A percentile compares a stretch with the other conserved stretches of the same genome.
Conservation (phyloP, 192 early-diverging fungal species). For the Dissophora globulifera region DNA sequence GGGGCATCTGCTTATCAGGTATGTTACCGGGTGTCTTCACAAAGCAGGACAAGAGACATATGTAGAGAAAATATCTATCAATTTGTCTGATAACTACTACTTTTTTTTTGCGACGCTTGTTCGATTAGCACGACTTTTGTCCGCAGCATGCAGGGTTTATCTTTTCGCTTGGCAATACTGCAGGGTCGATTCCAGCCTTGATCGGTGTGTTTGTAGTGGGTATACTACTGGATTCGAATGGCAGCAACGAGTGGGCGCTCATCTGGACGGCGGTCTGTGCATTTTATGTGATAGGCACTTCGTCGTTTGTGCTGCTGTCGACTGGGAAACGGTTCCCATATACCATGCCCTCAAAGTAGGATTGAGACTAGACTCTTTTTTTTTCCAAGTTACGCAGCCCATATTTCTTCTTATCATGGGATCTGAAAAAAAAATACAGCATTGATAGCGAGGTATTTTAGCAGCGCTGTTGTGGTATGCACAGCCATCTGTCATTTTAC, state of each 20-base stretch:
- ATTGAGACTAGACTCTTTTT: no score
- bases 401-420: no score
- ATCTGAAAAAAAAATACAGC: no score
- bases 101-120: slow-evolving; percentile 1
- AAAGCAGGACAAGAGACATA: not conserved
- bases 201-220: slow-evolving; percentile 47
- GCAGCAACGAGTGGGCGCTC: slow-evolving; percentile 26
- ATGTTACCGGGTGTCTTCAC: no score
- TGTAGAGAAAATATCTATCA: no score
- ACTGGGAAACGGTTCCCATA: slow-evolving; percentile 11
- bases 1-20: slow-evolving; percentile 51
- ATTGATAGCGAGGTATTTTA: no score
- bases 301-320: slow-evolving; percentile 25
- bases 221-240: slow-evolving; percentile 23
- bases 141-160: slow-evolving; percentile 54
- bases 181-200: slow-evolving; percentile 45
- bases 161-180: slow-evolving; percentile 52
- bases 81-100: not conserved
- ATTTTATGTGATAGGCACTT: slow-evolving; percentile 35
- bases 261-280: slow-evolving; percentile 35
- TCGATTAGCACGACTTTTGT: slow-evolving; percentile 48
- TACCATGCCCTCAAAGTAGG: not conserved
- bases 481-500: no score
- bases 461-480: no score
- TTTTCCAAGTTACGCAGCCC: no score